Evolutionary conservation across 176 grass and related monocot genomes (phyloP).

Genomic region (Luzula sylvatica): DNA sequence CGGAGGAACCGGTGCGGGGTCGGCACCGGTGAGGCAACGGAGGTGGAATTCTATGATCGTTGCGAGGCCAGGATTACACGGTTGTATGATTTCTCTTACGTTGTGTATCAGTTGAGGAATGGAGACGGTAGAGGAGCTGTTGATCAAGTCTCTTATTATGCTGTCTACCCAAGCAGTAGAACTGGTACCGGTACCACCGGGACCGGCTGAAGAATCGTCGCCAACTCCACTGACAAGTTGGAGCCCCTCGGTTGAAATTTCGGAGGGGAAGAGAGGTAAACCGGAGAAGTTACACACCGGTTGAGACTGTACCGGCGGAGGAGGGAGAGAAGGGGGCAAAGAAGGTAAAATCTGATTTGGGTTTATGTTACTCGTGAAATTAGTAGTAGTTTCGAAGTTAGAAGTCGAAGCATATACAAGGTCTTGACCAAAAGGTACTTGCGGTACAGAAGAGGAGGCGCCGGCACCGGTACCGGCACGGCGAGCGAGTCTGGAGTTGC

Average conservation of each 20-base stretch:
- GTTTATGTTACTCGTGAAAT: conserved; percentile 10
- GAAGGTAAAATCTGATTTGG: conserved; percentile 11
- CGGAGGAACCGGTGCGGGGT: background rate
- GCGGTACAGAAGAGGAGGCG: background rate
- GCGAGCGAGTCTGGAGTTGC: background rate
- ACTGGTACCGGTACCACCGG: conserved; percentile 7
- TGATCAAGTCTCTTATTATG: conserved; percentile 81
- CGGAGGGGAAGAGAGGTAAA: conserved; percentile 31
- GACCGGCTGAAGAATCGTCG: conserved; percentile 15
- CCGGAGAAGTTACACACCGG: conserved; percentile 36
- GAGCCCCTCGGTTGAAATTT: conserved; percentile 21
- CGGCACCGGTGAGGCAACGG: conserved; percentile 44
- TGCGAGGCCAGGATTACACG: conserved; percentile 76
- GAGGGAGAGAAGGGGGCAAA: conserved; percentile 28
- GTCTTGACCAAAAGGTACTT: conserved; percentile 1
- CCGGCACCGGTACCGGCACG: conserved; percentile 25
- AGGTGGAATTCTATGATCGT: conserved; percentile 81
- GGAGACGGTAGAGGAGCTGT: conserved; percentile 47
- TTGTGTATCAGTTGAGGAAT: conserved; percentile 87
- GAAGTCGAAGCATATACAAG: conserved; percentile 19
- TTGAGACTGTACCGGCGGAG: conserved; percentile 33
- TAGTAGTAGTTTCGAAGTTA: conserved; percentile 3
- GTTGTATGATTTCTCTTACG: conserved; percentile 89
- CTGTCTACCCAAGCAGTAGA: conserved; percentile 67
- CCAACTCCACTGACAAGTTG: background rate